Evolutionary conservation across 148 eudicot species (phyloP).

Genomic region (Chenopodium formosanum): DNA sequence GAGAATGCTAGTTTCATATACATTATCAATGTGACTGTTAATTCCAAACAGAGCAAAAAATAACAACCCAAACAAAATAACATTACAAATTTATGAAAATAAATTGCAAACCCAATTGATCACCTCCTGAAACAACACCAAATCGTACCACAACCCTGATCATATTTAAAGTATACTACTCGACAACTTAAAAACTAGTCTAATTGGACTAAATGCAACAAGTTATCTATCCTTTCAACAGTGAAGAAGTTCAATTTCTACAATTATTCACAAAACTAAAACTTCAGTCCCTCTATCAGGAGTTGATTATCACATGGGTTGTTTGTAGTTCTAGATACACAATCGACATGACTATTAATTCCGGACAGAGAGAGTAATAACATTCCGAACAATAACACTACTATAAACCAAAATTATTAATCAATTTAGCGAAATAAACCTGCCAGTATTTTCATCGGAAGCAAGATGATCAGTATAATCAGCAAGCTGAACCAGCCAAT

Average conservation of each 20-base stretch:
- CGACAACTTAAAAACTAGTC: too few relatives aligned
- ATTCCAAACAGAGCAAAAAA: neutral
- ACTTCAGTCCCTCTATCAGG: neutral
- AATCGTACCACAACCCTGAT: too few relatives aligned
- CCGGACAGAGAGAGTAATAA: neutral
- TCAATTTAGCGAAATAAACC: neutral
- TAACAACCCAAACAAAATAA: neutral
- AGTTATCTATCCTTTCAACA: too few relatives aligned
- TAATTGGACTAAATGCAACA: too few relatives aligned
- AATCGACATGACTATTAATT: neutral
- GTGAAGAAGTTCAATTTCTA: too few relatives aligned
- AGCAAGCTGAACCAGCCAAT: slow-evolving; percentile 76
- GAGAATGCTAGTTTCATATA: too few relatives aligned
- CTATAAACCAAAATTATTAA: too few relatives aligned
- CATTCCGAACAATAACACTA: neutral
- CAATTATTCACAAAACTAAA: too few relatives aligned
- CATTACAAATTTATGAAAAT: neutral
- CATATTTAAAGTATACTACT: too few relatives aligned
- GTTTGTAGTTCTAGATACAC: too few relatives aligned
- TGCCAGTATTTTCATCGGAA: slow-evolving; percentile 21
- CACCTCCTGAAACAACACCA: too few relatives aligned
- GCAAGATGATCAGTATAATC: slow-evolving; percentile 44
- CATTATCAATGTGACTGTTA: neutral
- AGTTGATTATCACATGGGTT: neutral
- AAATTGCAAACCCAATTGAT: neutral